Evolutionary conservation across 371 early-diverging fungal genomes (phyloP).

Genomic region (Blakeslea trispora): DNA sequence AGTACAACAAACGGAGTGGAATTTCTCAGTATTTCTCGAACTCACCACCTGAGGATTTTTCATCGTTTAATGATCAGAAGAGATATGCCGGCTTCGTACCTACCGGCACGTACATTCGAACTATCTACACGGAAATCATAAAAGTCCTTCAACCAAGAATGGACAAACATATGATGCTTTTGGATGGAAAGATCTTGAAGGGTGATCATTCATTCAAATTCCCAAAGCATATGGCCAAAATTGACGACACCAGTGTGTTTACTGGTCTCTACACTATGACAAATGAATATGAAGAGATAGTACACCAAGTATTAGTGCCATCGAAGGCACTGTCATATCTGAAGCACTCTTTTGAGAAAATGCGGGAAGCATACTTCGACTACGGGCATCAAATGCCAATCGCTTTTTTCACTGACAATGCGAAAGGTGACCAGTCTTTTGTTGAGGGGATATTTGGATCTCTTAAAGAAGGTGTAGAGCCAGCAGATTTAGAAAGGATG

Average conservation of each 20-base stretch:
- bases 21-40: background rate
- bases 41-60: background rate
- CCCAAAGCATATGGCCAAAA: constrained; percentile 8
- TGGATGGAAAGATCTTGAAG: constrained; percentile 3
- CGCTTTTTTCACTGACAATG: constrained; percentile 6
- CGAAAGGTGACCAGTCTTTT: background rate
- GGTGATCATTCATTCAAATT: constrained; percentile 10
- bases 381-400: constrained; percentile 5
- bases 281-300: constrained; percentile 5
- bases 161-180: constrained; percentile 9
- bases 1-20: background rate
- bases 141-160: constrained; percentile 1
- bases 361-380: background rate
- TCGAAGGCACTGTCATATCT: constrained; percentile 1
- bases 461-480: background rate
- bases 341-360: constrained; percentile 8
- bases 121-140: constrained; percentile 5
- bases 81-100: constrained; percentile 1
- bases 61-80: constrained; percentile 6
- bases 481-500: background rate
- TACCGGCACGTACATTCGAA: background rate
- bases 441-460: background rate
- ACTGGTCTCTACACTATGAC: constrained; percentile 1
- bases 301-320: background rate
- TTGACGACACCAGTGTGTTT: background rate